Base-by-base conservation (phyloP, 352 stramenopile species). In the Pythium biforme region DNA sequence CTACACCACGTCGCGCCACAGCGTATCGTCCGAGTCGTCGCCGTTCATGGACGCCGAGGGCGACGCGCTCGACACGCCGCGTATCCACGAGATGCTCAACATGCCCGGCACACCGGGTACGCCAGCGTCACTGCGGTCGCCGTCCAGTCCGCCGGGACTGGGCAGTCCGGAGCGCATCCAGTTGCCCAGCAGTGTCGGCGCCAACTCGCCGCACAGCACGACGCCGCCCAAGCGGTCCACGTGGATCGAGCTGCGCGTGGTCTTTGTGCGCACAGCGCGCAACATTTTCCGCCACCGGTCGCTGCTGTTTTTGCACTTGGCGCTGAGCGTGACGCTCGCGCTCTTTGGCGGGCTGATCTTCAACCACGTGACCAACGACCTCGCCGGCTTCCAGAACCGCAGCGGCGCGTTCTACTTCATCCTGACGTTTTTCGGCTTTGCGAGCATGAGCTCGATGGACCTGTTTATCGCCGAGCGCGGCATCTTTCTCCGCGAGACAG, bases 381-480 rank as follows among this genome's bases (percentile, higher is more conserved):
- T 94, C 19, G 85, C 85, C 33, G 85, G 85, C 1, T 94, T 94
- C 64, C 85, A 92, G 58, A 94, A 94, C 57, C 83, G 85, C 56
- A 92, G 79, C 51, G 85, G 83, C 33, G 83, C 85, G 20, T 94
- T 94, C 57, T 90, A 87, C 74, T 94, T 94, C 54, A 88, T 90
- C 47, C 67, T 94, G 59, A 94, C 83, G 15, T 92, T 94, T 52
- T 94, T 94, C 51, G 85, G 81, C 26, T 94, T 94, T 63, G 79
- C 81, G 0, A 92, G 79, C 51, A 81, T 94, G 72, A 92, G 85
- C 60, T 92, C 83, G 0, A 94, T 94, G 85, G 83, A 92, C 55
- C 55, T 91, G 8, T 94, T 94, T 54, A 90, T 92, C 49, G 59
- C 72, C 12, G 83, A 94, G 55, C 76, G 85, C 5, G 52, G 70